Conservation (phyloP, 257 asterid genomes). For the Verbascum thapsus region DNA sequence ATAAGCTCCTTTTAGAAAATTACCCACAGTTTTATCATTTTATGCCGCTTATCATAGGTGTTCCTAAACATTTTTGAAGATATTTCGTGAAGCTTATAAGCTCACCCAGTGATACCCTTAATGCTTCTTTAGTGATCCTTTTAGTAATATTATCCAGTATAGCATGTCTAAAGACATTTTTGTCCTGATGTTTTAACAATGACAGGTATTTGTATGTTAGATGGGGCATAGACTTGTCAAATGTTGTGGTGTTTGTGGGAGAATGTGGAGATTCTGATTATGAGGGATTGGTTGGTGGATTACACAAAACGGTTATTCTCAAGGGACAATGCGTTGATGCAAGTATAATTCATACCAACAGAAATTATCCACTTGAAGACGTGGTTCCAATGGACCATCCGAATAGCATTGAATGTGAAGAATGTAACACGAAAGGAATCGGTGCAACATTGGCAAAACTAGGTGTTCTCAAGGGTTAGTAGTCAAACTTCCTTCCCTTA, state of each 20-base stretch:
- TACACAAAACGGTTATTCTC: conserved; percentile 61
- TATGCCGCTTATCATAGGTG: too few species aligned
- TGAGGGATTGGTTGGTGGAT: conserved; percentile 64
- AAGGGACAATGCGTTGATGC: conserved; percentile 49
- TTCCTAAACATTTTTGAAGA: too few species aligned
- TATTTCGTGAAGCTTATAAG: too few species aligned
- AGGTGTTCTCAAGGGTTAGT: conserved; percentile 42
- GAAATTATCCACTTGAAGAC: conserved; percentile 70
- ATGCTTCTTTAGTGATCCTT: neutral
- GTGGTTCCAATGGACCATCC: conserved; percentile 51
- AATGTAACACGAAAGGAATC: conserved; percentile 39
- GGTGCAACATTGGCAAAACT: conserved; percentile 47
- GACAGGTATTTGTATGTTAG: conserved; percentile 65
- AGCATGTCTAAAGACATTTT: conserved; percentile 2
- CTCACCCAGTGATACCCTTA: too few species aligned
- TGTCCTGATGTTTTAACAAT: neutral
- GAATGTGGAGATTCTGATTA: conserved; percentile 80
- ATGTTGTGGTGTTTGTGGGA: conserved; percentile 62
- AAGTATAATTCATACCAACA: conserved; percentile 42
- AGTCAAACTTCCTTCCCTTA: neutral
- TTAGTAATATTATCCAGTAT: neutral
- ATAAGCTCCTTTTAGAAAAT: too few species aligned
- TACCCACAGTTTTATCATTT: too few species aligned
- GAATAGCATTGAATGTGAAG: conserved; percentile 42
- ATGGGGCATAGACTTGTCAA: conserved; percentile 73